Evolutionary conservation across 2,329 filamentous ascomycete genomes (phyloP), one percentile per base, ranked within the genome.

Genomic region (Aureobasidium sp.): DNA sequence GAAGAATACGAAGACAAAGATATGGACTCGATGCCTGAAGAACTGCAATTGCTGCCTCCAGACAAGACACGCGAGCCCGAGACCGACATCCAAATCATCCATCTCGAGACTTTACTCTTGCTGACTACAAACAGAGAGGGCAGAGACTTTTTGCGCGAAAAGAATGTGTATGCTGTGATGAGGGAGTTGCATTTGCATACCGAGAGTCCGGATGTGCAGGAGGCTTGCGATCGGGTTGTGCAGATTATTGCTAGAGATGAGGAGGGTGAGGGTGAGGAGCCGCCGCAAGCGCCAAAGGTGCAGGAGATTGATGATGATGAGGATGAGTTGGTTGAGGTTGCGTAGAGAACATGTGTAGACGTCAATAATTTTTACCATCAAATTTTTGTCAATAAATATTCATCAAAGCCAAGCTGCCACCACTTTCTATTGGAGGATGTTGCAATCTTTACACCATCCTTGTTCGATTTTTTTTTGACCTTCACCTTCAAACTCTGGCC

Each of bases 1-100:
- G 94, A 97, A 73, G 90, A 94, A 71, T 97, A 93, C 72, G 81
- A 87, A 20, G 89, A 92, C 39, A 91, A 97, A 49, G 94, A 99
- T 67, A 88, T 84, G 63, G 82, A 91, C 71, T 85, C 82, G 42
- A 96, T 99, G 91, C 81, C 96, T 12, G 87, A 91, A 0, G 94
- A 97, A 72, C 79, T 96, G 65, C 93, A 97, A 75, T 82, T 97
- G 0, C 81, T 97, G 12, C 88, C 91, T 0, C 89, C 91, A 0
- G 91, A 97, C 71, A 97, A 99, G 80, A 80, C 87, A 75, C 84
- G 93, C 44, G 94, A 99, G 66, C 74, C 81, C 3, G 90, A 97
- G 69, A 74, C 77, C 17, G 83, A 84, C 51, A 94, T 96, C 66
- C 81, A 97, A 60, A 84, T 88, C 71, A 94, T 90, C 2, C 92